Conservation (phyloP, 2,329 filamentous ascomycete species). For the Xylariales sp. region DNA sequence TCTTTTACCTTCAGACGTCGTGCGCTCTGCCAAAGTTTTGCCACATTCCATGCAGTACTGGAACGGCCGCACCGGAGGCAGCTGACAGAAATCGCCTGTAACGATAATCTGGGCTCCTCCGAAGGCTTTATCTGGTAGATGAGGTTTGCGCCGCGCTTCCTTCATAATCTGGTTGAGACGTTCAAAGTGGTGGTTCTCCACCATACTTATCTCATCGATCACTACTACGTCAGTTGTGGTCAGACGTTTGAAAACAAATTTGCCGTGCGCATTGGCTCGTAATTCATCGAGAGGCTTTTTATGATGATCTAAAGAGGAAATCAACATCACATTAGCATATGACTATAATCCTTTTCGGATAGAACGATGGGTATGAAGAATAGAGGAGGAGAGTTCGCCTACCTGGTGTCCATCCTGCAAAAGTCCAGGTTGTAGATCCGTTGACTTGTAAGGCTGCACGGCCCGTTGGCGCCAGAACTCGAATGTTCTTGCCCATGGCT, state of each 20-base stretch:
- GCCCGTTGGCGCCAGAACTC: constrained; percentile 56
- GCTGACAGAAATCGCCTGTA: constrained; percentile 57
- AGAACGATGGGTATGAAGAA: too few species aligned
- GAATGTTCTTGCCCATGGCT: constrained; percentile 30
- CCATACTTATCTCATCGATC: constrained; percentile 65
- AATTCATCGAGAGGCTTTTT: constrained; percentile 34
- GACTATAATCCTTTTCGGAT: too few species aligned
- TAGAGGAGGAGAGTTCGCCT: too few species aligned
- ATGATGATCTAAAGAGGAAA: too few species aligned
- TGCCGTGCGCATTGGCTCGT: constrained; percentile 21
- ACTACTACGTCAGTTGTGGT: constrained; percentile 48
- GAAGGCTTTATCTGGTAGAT: constrained; percentile 19
- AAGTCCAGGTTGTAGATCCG: constrained; percentile 53
- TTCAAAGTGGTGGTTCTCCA: constrained; percentile 50
- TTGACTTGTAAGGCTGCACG: constrained; percentile 52
- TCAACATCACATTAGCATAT: too few species aligned
- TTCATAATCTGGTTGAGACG: constrained; percentile 46
- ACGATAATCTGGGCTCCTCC: constrained; percentile 51
- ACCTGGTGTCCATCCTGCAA: constrained; percentile 52
- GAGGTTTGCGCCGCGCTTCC: constrained; percentile 15
- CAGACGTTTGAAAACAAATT: constrained; percentile 31
- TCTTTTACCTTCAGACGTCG: constrained; percentile 6
- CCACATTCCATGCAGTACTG: constrained; percentile 46
- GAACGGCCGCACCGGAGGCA: constrained; percentile 57
- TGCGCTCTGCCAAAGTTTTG: constrained; percentile 16